A percentile compares a stretch with the other conserved stretches of the same genome.
These are phyloP conservation scores for Penicillium thymicola DNA, from an alignment of 2,329 filamentous ascomycete species.

Conservation along the genomic window DNA sequence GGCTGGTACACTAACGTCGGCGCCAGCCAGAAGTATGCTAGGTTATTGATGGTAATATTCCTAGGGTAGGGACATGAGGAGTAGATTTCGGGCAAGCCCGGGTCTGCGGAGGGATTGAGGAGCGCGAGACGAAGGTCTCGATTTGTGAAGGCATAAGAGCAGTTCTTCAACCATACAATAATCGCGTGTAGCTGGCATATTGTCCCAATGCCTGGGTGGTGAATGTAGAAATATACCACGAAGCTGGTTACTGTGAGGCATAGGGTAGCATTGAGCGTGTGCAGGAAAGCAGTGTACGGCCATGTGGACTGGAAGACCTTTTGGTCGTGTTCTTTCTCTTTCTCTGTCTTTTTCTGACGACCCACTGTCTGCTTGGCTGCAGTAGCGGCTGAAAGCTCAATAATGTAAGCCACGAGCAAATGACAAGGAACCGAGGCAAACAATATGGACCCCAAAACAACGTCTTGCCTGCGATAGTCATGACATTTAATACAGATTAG, in stretches of 20 bases:
- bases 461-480: conserved; percentile 75
- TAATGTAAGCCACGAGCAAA: conserved; percentile 82
- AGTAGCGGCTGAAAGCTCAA: conserved; percentile 78
- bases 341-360: conserved; percentile 55
- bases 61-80: conserved; percentile 77
- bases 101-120: conserved; percentile 68
- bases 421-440: conserved; percentile 89
- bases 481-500: conserved; percentile 89
- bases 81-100: conserved; percentile 77
- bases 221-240: conserved; percentile 84
- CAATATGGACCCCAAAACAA: conserved; percentile 70
- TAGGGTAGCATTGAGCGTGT: conserved; percentile 77
- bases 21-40: conserved; percentile 97
- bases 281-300: conserved; percentile 74
- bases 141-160: conserved; percentile 95
- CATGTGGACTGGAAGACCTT: conserved; percentile 70
- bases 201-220: conserved; percentile 91
- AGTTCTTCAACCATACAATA: conserved; percentile 93
- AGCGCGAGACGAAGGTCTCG: conserved; percentile 89
- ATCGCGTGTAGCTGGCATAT: conserved; percentile 87
- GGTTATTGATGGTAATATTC: conserved; percentile 84
- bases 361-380: conserved; percentile 69
- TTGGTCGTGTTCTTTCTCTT: conserved; percentile 58
- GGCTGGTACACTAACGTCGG: conserved; percentile 96
- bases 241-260: conserved; percentile 77